Base-by-base conservation (phyloP, 257 asterid species). In the Rehmannia glutinosa region DNA sequence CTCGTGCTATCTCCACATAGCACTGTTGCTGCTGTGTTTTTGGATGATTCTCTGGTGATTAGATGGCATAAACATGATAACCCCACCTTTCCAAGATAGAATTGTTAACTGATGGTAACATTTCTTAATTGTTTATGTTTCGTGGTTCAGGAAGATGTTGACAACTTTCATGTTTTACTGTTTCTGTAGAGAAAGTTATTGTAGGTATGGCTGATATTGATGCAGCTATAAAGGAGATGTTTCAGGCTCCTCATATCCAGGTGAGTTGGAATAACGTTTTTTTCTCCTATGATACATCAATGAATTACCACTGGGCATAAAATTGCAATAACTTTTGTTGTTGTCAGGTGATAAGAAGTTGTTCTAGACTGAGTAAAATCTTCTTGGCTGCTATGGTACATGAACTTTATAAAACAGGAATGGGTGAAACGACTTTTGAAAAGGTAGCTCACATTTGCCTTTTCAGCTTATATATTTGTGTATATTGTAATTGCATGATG, bases 191-290 rank as follows among this genome's bases (percentile, higher is more conserved):
- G 55, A 88, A 81, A 60, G 49, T 66, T 50, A 71, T 80, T 5
- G 95, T 89, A 35, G 95, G 92, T 32, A 80, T 91, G 92, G 60
- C 76, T 33, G 96, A 94, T 66, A 83, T 94, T 64, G 99, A 91
- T 61, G 77, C 92, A 61, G 95, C 97, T 52, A 91, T 88, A 72
- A 87, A 86, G 76, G 99, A 94, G 80, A 94, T 94, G 97, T 91
- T 91, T 73, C 97, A 94, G 83, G 97, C 99, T 74, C 96, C 99
- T 80, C 99, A 88, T 74, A 86, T 94, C 74, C 97, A 91, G 80
- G 97, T 93, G 74, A 68, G 96, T 80, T 68, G 57, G 62, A 13
- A 45, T 50, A 51, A 36, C 46, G 28, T 53, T 52, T 51, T 8
- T 51, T 27, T 25, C 45, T 39, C 42, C 47, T 27, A 67, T 2